Percentiles rank a stretch among this genome's conserved stretches.
Conservation (phyloP, 2,329 filamentous ascomycete species). For the Aureobasidium mangrovei region DNA sequence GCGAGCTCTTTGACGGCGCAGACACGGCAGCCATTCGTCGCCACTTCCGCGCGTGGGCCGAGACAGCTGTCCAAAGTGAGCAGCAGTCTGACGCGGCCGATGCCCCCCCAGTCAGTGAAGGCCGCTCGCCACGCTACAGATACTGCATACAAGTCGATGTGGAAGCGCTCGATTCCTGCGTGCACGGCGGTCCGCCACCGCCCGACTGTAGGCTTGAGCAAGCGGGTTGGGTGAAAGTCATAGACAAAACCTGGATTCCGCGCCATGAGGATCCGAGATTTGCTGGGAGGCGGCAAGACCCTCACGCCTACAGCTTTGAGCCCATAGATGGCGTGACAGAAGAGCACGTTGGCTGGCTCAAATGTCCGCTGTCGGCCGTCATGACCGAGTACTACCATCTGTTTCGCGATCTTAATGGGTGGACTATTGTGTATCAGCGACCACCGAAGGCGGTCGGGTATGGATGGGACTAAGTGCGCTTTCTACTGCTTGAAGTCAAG, state of each 20-base stretch:
- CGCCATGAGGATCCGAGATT: neutral
- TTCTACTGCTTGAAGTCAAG: neutral
- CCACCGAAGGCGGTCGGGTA: neutral
- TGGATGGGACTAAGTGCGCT: neutral
- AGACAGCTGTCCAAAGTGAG: slow-evolving; percentile 1
- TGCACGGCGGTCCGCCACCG: slow-evolving; percentile 3
- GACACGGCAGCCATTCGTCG: slow-evolving; percentile 4
- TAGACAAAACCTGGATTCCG: slow-evolving; percentile 13
- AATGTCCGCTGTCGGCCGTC: slow-evolving; percentile 4
- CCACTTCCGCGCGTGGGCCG: slow-evolving; percentile 15
- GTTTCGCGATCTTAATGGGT: neutral
- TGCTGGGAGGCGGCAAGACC: neutral
- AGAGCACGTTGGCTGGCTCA: slow-evolving; percentile 15
- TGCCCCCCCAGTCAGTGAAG: neutral
- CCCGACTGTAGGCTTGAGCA: neutral
- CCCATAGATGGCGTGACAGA: slow-evolving; percentile 5
- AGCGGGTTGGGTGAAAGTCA: slow-evolving; percentile 12
- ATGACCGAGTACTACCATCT: slow-evolving; percentile 5
- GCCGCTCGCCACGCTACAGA: slow-evolving; percentile 15
- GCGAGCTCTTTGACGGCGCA: slow-evolving; percentile 14
- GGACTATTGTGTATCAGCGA: neutral
- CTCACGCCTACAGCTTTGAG: neutral
- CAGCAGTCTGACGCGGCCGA: slow-evolving; percentile 1
- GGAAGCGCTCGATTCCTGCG: slow-evolving; percentile 13
- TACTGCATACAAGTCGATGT: slow-evolving; percentile 15